A percentile compares a stretch with the other conserved stretches of the same genome.
Conservation (phyloP, 805 yeast species). For the Kodamaea jinghongensis region DNA sequence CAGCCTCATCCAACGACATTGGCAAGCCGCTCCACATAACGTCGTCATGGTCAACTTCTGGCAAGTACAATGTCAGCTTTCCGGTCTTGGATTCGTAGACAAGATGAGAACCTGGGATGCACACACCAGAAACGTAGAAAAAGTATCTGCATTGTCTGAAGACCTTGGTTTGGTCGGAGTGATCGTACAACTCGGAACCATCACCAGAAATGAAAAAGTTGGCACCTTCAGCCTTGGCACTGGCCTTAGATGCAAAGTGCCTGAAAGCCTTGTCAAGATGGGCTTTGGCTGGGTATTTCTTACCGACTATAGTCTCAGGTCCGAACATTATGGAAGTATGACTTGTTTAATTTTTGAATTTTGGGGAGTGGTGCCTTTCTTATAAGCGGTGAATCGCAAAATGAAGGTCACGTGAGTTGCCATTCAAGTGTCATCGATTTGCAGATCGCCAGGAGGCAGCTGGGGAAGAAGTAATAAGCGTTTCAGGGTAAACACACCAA, state of each 20-base stretch:
- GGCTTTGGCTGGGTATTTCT: constrained; percentile 77
- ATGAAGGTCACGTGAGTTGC: too few relatives aligned
- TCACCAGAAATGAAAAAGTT: constrained; percentile 63
- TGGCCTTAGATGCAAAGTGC: constrained; percentile 30
- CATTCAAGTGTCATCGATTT: too few relatives aligned
- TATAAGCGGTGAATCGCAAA: too few relatives aligned
- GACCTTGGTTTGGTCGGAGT: constrained; percentile 75
- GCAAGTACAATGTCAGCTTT: constrained; percentile 69
- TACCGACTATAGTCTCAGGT: constrained; percentile 20
- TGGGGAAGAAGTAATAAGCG: too few relatives aligned
- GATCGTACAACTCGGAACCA: constrained; percentile 55
- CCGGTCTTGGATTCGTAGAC: constrained; percentile 54
- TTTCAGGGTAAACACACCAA: too few relatives aligned
- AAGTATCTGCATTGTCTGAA: constrained; percentile 91
- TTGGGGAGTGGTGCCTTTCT: too few relatives aligned
- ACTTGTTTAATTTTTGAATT: too few relatives aligned
- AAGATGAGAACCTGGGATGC: constrained; percentile 73
- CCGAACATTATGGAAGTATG: constrained; percentile 6
- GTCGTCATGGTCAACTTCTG: constrained; percentile 81
- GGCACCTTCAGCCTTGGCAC: constrained; percentile 16
- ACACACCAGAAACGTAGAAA: constrained; percentile 79
- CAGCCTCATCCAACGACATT: constrained; percentile 61
- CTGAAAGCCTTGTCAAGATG: constrained; percentile 61
- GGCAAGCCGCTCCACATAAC: constrained; percentile 98
- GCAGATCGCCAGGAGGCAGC: too few relatives aligned